A percentile compares a stretch with the other conserved stretches of the same genome.
Evolutionary conservation across 805 yeast species (phyloP).

Genomic region (Naumovozyma dairenensis): DNA sequence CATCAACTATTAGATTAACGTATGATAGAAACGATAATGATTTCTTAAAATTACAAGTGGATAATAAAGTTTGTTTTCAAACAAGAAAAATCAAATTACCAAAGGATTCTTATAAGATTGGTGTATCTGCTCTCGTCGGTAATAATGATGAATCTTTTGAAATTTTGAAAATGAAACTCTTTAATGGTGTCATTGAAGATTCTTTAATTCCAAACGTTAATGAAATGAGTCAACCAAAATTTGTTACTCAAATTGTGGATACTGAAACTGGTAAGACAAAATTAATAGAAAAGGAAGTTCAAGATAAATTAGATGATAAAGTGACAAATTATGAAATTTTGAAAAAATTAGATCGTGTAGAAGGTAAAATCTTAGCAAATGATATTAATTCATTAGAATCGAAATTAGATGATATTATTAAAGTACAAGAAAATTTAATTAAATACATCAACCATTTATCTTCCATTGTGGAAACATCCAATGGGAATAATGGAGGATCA

Average conservation of each 20-base stretch:
- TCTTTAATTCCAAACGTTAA: slow-evolving; percentile 49
- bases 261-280: slow-evolving; percentile 28
- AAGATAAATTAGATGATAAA: slow-evolving; percentile 16
- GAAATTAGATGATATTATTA: slow-evolving; percentile 16
- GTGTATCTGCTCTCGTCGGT: slow-evolving; percentile 42
- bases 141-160: slow-evolving; percentile 52
- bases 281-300: slow-evolving; percentile 21
- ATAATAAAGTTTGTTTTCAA: slow-evolving; percentile 61
- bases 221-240: slow-evolving; percentile 36
- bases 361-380: slow-evolving; percentile 29
- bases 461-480: slow-evolving; percentile 4
- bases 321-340: slow-evolving; percentile 19
- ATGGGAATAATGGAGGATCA: slow-evolving; percentile 2
- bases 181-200: slow-evolving; percentile 43
- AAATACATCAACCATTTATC: slow-evolving; percentile 16
- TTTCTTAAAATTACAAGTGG: slow-evolving; percentile 56
- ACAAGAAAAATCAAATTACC: slow-evolving; percentile 46
- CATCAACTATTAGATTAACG: slow-evolving; percentile 56
- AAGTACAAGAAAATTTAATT: slow-evolving; percentile 17
- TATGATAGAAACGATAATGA: slow-evolving; percentile 36
- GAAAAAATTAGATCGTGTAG: slow-evolving; percentile 25
- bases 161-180: slow-evolving; percentile 48
- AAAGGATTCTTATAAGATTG: slow-evolving; percentile 33
- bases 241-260: slow-evolving; percentile 34
- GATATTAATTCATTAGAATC: slow-evolving; percentile 22